Evolutionary conservation across 169 alveolate genomes (phyloP), one percentile per base, ranked within the genome.

Genomic region (Plasmodium fragile): DNA sequence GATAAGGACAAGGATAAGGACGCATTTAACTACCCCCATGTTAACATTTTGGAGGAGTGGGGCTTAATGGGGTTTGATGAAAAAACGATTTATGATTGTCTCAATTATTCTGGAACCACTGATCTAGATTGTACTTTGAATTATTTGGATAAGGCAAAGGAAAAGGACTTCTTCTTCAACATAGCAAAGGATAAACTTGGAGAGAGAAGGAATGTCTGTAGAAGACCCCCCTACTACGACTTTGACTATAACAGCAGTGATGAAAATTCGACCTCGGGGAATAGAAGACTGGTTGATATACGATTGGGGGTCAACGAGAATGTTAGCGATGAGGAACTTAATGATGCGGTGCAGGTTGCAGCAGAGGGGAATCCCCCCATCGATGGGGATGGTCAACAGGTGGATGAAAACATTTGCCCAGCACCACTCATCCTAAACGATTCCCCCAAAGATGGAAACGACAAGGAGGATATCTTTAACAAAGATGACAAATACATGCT

Each of bases 101-200:
- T 91, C 7, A 91, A 91, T 25, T 91, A 71, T 81, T 91, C 94
- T 4, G 94, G 94, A 5, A 91, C 94, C 22, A 91, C 92, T 2
- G 92, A 91, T 39, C 36, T 91, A 6, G 83, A 81, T 22, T 78
- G 83, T 32, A 89, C 94, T n/a, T 59, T 89, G 39, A 89, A 89
- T 55, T 89, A 89, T 89, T 36, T 89, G 30, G 94, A 89, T 78
- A 89, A 77, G n/a, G 80, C 85, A 18, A 73, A 77, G 69, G 87
- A 75, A 65, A 85, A 85, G 30, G 93, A 85, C 4, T 73, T 49
- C 39, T 71, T 71, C 18, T 69, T 77, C 28, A 52, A 34, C 45
- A 10, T 49, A 32, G 80, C 22, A 5, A 85, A 18, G 7, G 93
- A 73, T 6, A 85, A 75, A 72, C 28, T 22, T 25, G 72, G 16